These are phyloP conservation scores for Pseudonectria buxi DNA, from an alignment of 2,329 filamentous ascomycete genomes.

Conservation along the genomic window DNA sequence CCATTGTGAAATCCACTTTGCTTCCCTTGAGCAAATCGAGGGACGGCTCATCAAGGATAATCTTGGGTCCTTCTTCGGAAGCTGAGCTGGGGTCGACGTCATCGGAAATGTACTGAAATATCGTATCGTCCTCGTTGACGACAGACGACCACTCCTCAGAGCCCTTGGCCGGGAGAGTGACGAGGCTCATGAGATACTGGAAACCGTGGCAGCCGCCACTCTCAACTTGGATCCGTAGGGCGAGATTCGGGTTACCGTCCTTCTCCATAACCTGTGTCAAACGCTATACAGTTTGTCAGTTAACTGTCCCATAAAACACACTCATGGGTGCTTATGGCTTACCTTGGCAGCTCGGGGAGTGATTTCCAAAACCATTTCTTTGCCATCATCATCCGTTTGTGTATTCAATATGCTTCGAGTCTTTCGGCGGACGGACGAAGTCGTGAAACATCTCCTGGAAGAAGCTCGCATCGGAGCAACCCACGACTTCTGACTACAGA, in stretches of 20 bases:
- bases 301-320: background rate
- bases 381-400: conserved; percentile 72
- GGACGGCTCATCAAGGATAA: conserved; percentile 83
- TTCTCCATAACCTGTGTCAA: conserved; percentile 69
- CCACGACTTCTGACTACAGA: background rate
- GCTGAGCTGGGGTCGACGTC: conserved; percentile 27
- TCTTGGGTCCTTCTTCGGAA: conserved; percentile 51
- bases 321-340: conserved; percentile 17
- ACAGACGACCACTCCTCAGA: conserved; percentile 27
- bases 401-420: conserved; percentile 61
- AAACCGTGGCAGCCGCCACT: conserved; percentile 96
- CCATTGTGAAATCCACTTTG: conserved; percentile 93
- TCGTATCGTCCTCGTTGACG: conserved; percentile 70
- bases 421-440: conserved; percentile 27
- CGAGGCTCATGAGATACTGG: conserved; percentile 90
- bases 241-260: conserved; percentile 68
- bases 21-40: conserved; percentile 85
- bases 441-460: conserved; percentile 29
- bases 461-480: conserved; percentile 3
- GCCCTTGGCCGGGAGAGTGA: conserved; percentile 46
- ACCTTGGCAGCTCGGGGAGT: conserved; percentile 77
- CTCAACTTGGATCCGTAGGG: conserved; percentile 86
- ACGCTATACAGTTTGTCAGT: conserved; percentile 44
- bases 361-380: conserved; percentile 77
- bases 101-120: conserved; percentile 65